These are phyloP conservation scores for Xylaria multiplex DNA, from an alignment of 2,329 filamentous ascomycete genomes.

Conservation along the genomic window DNA sequence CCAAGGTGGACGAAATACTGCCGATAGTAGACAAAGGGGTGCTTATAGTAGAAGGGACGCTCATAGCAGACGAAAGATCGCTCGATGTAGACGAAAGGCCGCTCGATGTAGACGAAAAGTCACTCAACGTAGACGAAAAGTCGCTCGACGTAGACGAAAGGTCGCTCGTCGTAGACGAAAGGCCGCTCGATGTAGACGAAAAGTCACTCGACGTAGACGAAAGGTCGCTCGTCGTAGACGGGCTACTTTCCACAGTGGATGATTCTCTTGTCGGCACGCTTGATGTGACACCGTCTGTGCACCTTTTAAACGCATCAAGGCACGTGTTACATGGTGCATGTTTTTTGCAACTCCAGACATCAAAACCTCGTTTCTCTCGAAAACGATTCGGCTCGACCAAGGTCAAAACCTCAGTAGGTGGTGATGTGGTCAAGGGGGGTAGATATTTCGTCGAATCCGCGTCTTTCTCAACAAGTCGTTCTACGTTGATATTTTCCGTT, in stretches of 20 bases:
- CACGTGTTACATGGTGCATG: no score
- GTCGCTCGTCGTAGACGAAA: no score
- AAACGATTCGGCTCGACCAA: neutral
- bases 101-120: no score
- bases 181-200: no score
- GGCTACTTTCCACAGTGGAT: slow-evolving; percentile 6
- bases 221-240: no score
- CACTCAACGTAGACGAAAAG: no score
- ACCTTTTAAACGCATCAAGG: no score
- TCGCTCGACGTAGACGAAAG: no score
- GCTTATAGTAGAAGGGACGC: slow-evolving; percentile 3
- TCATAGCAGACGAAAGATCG: neutral
- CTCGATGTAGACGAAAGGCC: no score
- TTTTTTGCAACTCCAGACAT: no score
- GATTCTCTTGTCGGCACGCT: neutral
- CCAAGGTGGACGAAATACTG: neutral
- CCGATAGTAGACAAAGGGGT: neutral
- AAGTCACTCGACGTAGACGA: no score
- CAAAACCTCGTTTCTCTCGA: neutral
- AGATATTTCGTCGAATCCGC: neutral
- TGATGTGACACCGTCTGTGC: neutral
- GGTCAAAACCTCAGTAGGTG: neutral
- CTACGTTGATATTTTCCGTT: neutral
- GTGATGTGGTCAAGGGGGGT: neutral
- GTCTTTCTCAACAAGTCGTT: neutral